Evolutionary conservation across 768 basidiomycete genomes (phyloP).

Genomic region (Mycena vulgaris): DNA sequence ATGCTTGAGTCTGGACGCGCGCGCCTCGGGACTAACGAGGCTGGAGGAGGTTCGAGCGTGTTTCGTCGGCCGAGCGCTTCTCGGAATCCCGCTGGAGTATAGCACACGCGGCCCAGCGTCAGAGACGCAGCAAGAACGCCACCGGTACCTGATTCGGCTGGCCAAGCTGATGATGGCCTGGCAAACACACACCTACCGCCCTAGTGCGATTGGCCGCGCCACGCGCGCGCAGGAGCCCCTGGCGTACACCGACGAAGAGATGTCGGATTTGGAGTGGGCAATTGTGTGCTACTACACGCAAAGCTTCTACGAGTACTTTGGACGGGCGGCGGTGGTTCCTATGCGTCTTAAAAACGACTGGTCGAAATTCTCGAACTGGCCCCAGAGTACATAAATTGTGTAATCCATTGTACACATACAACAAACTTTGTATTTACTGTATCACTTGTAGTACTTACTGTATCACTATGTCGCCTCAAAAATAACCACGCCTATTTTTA

Average conservation of each 20-base stretch:
- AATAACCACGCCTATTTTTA: too few relatives aligned
- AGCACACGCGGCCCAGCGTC: background rate
- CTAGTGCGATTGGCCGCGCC: background rate
- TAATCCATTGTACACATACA: too few relatives aligned
- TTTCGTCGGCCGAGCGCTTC: slow-evolving; percentile 1
- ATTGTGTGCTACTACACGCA: slow-evolving; percentile 4
- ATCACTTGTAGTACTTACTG: too few relatives aligned
- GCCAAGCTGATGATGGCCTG: slow-evolving; percentile 6
- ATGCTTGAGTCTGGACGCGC: background rate
- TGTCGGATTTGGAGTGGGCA: background rate
- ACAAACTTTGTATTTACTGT: too few relatives aligned
- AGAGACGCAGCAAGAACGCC: background rate
- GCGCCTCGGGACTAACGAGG: background rate
- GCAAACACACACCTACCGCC: background rate
- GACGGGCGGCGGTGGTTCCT: slow-evolving; percentile 10
- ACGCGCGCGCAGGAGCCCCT: background rate
- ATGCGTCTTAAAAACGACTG: slow-evolving; percentile 4
- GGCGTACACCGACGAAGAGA: background rate
- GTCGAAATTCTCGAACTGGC: too few relatives aligned
- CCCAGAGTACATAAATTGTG: too few relatives aligned
- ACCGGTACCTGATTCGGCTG: background rate
- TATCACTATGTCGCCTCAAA: too few relatives aligned
- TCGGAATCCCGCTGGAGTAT: background rate
- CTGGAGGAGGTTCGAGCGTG: background rate
- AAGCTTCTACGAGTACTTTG: slow-evolving; percentile 12